A percentile compares a stretch with the other conserved stretches of the same genome.
Conservation (phyloP, 495 filamentous ascomycete species). For the Clavariopsis aquatica region DNA sequence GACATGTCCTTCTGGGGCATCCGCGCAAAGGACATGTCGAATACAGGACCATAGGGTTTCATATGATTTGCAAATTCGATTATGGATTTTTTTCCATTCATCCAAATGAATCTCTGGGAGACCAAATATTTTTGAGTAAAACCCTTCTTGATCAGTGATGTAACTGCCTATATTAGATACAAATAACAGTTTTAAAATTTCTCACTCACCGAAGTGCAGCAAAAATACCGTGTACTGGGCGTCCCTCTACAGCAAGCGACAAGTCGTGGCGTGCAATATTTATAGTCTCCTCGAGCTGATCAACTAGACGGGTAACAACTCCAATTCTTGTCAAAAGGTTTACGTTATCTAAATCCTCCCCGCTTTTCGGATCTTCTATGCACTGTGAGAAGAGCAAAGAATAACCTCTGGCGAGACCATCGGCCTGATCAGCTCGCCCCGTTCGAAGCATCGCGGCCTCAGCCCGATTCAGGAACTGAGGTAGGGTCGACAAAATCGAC, state of each 20-base stretch:
- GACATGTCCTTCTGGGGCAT: conserved; percentile 86
- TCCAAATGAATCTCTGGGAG: conserved; percentile 9
- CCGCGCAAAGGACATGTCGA: conserved; percentile 76
- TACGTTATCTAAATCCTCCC: not conserved
- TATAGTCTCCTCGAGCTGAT: conserved; percentile 37
- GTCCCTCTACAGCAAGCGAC: conserved; percentile 36
- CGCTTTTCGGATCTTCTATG: not conserved
- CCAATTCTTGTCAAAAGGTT: not conserved
- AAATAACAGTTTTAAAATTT: not conserved
- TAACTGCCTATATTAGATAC: conserved; percentile 41
- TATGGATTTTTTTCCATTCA: conserved; percentile 48
- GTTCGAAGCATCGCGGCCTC: conserved; percentile 59
- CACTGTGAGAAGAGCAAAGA: conserved; percentile 35
- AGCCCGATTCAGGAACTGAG: conserved; percentile 50
- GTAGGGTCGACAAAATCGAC: conserved; percentile 10
- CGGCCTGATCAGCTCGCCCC: conserved; percentile 81
- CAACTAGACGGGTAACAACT: conserved; percentile 22
- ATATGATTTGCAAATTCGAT: conserved; percentile 59
- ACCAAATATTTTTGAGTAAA: conserved; percentile 40
- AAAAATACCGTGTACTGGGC: conserved; percentile 49
- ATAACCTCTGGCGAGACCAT: conserved; percentile 68
- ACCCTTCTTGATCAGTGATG: conserved; percentile 40
- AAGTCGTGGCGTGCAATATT: conserved; percentile 35
- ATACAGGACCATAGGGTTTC: conserved; percentile 72
- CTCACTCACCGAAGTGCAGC: conserved; percentile 48